Conservation (phyloP, 371 early-diverging fungal species). For the Sanchytrium tribonematis region DNA sequence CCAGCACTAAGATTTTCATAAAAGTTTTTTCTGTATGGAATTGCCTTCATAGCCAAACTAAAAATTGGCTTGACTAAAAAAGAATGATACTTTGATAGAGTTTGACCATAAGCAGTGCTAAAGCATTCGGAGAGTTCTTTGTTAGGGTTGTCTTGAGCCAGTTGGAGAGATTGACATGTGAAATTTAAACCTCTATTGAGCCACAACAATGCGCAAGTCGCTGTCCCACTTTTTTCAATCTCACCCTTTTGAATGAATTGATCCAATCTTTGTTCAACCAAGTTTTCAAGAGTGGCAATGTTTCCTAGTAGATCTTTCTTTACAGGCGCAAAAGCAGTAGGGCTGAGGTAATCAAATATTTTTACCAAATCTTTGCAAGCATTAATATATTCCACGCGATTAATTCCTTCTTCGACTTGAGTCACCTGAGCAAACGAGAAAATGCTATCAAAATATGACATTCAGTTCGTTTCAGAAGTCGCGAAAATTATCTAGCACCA, state of each 20-base stretch:
- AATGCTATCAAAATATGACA: background rate
- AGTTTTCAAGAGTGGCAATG: constrained; percentile 12
- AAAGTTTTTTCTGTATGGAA: constrained; percentile 62
- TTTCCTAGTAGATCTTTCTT: constrained; percentile 69
- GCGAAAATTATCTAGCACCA: too few relatives aligned
- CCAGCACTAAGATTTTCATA: constrained; percentile 37
- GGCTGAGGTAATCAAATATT: constrained; percentile 38
- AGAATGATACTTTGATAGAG: constrained; percentile 46
- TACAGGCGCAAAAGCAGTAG: constrained; percentile 44
- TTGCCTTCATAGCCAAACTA: constrained; percentile 63
- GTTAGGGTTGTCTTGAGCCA: constrained; percentile 27
- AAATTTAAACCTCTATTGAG: constrained; percentile 67
- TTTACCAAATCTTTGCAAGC: constrained; percentile 52
- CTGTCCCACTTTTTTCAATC: constrained; percentile 35
- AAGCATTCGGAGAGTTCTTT: constrained; percentile 61
- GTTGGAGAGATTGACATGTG: constrained; percentile 40
- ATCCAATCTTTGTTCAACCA: background rate
- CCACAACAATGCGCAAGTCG: constrained; percentile 76
- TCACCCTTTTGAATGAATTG: background rate
- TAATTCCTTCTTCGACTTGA: constrained; percentile 31
- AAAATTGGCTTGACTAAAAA: constrained; percentile 56
- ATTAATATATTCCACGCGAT: constrained; percentile 48
- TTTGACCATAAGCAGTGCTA: constrained; percentile 42
- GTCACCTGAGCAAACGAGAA: constrained; percentile 32
- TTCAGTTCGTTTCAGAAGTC: too few relatives aligned